phyloP scores from a whole-genome alignment of 2,329 filamentous ascomycete genomes.

The Sarocladium oryzae region DNA sequence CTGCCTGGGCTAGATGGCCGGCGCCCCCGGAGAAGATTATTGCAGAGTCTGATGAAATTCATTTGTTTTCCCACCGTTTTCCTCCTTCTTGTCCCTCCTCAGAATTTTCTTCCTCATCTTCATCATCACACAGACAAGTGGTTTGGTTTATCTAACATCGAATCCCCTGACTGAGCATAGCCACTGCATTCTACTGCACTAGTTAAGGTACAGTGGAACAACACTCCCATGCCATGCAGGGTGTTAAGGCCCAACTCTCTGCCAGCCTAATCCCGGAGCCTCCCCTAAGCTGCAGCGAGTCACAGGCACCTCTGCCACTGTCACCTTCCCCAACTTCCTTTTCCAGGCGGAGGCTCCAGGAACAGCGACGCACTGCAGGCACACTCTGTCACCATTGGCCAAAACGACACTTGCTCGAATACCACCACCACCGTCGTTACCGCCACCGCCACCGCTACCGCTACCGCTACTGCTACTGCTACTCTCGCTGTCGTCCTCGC shows the following conservation, averaged over 20 bases:
- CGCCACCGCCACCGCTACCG: not conserved
- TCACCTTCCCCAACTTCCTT: not conserved
- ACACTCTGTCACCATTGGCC: too few relatives aligned
- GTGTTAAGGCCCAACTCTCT: constrained; percentile 2
- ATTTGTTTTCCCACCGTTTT: not conserved
- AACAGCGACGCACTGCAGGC: not conserved
- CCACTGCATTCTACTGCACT: not conserved
- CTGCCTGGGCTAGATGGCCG: not conserved
- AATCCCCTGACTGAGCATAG: not conserved
- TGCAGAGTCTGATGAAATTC: constrained; percentile 1
- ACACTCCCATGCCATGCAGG: not conserved
- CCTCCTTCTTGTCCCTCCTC: not conserved
- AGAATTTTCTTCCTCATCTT: not conserved
- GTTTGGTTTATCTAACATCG: not conserved
- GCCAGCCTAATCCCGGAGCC: constrained; percentile 9
- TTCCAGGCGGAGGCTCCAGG: constrained; percentile 4
- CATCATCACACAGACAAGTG: too few relatives aligned
- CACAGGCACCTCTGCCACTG: not conserved
- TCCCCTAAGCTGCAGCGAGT: constrained; percentile 2
- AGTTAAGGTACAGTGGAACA: not conserved
- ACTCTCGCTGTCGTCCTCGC: not conserved
- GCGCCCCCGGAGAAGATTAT: not conserved
- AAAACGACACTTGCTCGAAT: too few relatives aligned
- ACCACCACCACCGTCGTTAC: too few relatives aligned
- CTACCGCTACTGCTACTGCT: not conserved